Evolutionary conservation across 2,329 filamentous ascomycete genomes (phyloP), one percentile per base, ranked within the genome.

Genomic region (Pseudogymnoascus sp.): DNA sequence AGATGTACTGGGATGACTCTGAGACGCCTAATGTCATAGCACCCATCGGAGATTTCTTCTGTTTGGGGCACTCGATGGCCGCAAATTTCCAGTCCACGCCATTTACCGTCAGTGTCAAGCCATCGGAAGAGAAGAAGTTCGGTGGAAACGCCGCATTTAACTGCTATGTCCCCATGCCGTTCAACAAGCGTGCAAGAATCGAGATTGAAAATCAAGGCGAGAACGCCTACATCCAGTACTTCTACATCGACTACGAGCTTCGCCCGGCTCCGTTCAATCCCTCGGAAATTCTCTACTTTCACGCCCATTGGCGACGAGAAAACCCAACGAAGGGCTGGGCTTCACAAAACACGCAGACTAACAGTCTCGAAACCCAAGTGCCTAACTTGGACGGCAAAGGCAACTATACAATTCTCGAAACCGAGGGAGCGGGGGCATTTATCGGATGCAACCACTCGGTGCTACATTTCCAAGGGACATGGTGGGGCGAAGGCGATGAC

Each of bases 181-280:
- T 74, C 65, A 73, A 74, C 65, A 73, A 67, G 48, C 70, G 69
- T 9, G 72, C 72, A 7, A 70, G 72, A 35, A 72, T 74, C 59
- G 72, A 74, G 62, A 68, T 74, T 58, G 71, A 74, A 65, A 74
- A 74, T 61, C 72, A 74, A 60, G 68, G 68, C 64, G 68, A 72
- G 33, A 62, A 70, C 9, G 69, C 72, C 29, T 73, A 73, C 61
- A 64, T 74, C 61, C 72, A 74, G 59, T 74, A 73, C 62, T 74
- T 74, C 64, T 74, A 73, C 60, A 72, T 74, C 58, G 71, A 74
- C 66, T 74, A 74, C 62, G 72, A 73, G 62, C 67, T 74, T 2
- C 66, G 67, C 36, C 61, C 69, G 0, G 60, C 69, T 48, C 69
- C 69, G 3, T 45, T 45, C 40, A 62, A 69, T 25, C 69, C 68